Evolutionary conservation across 1,139 yeast genomes (phyloP).

Genomic region (Suhomyces yuchorum): DNA sequence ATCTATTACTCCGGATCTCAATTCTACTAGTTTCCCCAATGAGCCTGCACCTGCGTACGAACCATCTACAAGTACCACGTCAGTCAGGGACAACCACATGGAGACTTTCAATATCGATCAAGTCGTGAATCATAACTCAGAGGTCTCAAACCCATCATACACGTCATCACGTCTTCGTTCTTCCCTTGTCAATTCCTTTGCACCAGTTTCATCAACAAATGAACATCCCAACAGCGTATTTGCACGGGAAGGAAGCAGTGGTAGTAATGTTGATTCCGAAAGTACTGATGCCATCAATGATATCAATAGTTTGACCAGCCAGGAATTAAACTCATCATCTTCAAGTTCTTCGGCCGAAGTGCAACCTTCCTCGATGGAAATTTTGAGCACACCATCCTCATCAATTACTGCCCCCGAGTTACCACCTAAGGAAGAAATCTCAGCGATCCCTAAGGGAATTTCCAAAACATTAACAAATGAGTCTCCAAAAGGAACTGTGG

Average conservation of each 20-base stretch:
- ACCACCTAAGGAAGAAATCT: not conserved
- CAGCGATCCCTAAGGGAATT: not conserved
- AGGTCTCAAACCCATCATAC: not conserved
- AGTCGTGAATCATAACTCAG: conserved; percentile 14
- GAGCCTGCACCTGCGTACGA: conserved; percentile 46
- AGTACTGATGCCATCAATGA: conserved; percentile 5
- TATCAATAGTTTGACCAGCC: conserved; percentile 5
- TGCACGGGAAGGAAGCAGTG: not conserved
- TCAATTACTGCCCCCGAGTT: conserved; percentile 4
- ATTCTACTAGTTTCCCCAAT: conserved; percentile 18
- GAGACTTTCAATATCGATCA: conserved; percentile 17
- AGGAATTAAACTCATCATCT: conserved; percentile 2
- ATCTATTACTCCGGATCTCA: conserved; percentile 24
- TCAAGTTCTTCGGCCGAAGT: conserved; percentile 3
- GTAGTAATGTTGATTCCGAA: not conserved
- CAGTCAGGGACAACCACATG: not conserved
- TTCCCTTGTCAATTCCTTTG: conserved; percentile 31
- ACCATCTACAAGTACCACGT: conserved; percentile 4
- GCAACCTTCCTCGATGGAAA: conserved; percentile 5
- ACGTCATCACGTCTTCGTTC: conserved; percentile 23
- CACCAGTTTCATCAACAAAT: conserved; percentile 15
- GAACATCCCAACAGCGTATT: not conserved
- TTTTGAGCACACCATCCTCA: conserved; percentile 8
- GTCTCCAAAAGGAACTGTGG: not conserved
- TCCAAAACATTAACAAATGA: not conserved